Evolutionary conservation across 2,329 filamentous ascomycete species (phyloP).

Genomic region (Trichoderma sp.): DNA sequence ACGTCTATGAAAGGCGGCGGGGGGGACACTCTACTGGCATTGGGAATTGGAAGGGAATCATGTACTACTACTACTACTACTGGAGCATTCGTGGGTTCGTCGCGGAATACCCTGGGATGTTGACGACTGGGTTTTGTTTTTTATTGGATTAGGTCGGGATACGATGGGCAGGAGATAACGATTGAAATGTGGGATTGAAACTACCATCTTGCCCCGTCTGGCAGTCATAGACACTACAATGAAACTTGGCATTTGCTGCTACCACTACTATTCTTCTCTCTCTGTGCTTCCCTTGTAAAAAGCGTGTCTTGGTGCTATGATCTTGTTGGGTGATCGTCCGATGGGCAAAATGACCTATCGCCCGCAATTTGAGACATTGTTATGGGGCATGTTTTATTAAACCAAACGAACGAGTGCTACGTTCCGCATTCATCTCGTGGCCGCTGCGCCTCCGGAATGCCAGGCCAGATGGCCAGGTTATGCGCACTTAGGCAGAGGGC

Average conservation of each 20-base stretch:
- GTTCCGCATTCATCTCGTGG: slow-evolving; percentile 15
- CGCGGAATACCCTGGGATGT: slow-evolving; percentile 22
- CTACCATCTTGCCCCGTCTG: slow-evolving; percentile 6
- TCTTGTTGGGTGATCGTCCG: slow-evolving; percentile 19
- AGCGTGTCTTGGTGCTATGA: slow-evolving; percentile 4
- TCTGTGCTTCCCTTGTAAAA: neutral
- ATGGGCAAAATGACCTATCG: slow-evolving; percentile 21
- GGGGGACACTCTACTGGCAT: slow-evolving; percentile 11
- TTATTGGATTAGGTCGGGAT: slow-evolving; percentile 1
- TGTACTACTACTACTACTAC: slow-evolving; percentile 17
- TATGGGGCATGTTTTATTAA: slow-evolving; percentile 20
- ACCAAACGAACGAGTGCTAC: slow-evolving; percentile 8
- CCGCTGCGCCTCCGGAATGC: slow-evolving; percentile 14
- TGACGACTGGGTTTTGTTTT: slow-evolving; percentile 8
- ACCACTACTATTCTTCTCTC: neutral
- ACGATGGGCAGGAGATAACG: slow-evolving; percentile 14
- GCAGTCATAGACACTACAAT: slow-evolving; percentile 16
- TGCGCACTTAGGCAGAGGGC: neutral
- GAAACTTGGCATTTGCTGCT: slow-evolving; percentile 9
- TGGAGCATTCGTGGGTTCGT: slow-evolving; percentile 20
- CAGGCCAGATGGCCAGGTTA: neutral
- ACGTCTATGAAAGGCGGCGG: slow-evolving; percentile 7
- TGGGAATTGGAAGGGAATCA: slow-evolving; percentile 11
- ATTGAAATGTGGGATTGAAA: slow-evolving; percentile 20
- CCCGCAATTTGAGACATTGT: slow-evolving; percentile 18